These are phyloP conservation scores for Basipetospora chlamydospora DNA, from an alignment of 2,329 filamentous ascomycete genomes.

Conservation along the genomic window DNA sequence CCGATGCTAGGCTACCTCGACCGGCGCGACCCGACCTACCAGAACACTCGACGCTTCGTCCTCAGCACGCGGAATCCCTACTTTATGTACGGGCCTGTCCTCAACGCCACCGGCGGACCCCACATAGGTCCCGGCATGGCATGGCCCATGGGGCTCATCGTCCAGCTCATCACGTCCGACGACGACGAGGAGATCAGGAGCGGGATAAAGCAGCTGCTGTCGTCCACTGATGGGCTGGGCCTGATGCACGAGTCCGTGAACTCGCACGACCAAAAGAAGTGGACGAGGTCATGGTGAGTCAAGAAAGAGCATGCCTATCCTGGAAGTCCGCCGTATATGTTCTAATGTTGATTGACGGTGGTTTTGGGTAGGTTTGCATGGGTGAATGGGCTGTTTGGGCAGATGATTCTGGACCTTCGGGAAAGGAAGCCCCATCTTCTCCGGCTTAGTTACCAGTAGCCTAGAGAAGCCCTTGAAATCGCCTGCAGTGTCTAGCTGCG, in stretches of 20 bases:
- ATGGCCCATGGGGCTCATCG: slow-evolving; percentile 78
- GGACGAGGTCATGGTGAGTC: slow-evolving; percentile 29
- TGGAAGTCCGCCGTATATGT: too few species aligned
- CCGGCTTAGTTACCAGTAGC: slow-evolving; percentile 28
- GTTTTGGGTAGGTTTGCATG: slow-evolving; percentile 60
- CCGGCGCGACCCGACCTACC: slow-evolving; percentile 50
- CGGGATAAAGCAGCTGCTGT: slow-evolving; percentile 50
- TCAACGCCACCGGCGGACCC: slow-evolving; percentile 37
- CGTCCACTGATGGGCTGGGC: slow-evolving; percentile 56
- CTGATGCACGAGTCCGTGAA: slow-evolving; percentile 71
- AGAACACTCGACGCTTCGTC: slow-evolving; percentile 64
- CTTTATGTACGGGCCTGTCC: slow-evolving; percentile 39
- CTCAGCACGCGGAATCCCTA: slow-evolving; percentile 60
- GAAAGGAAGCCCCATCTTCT: slow-evolving; percentile 56
- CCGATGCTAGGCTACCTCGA: slow-evolving; percentile 41
- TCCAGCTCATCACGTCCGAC: slow-evolving; percentile 64
- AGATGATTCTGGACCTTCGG: slow-evolving; percentile 63
- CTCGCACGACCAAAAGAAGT: slow-evolving; percentile 37
- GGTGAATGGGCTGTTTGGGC: slow-evolving; percentile 75
- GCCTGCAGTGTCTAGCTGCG: too few species aligned
- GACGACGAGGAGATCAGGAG: slow-evolving; percentile 58
- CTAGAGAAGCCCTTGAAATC: background rate
- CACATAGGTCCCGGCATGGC: slow-evolving; percentile 51
- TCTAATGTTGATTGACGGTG: background rate
- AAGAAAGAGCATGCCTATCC: too few species aligned